Conservation (phyloP, 169 alveolate genomes). For the Cryptosporidium canis region DNA sequence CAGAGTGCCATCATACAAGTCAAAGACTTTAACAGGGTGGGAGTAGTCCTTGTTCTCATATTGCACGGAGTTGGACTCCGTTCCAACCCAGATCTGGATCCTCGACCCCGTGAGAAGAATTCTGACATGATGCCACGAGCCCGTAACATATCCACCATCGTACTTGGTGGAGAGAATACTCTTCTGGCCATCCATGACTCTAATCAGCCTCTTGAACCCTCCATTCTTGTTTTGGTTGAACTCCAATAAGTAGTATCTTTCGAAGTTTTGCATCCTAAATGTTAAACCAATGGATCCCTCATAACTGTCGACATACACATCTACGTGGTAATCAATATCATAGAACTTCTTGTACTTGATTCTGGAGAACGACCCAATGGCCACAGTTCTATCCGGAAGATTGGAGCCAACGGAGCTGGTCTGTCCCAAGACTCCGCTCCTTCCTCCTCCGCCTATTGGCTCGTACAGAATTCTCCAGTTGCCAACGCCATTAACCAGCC, state of each 20-base stretch:
- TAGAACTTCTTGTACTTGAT: conserved; percentile 78
- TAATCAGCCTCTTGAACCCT: conserved; percentile 84
- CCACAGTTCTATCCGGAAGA: conserved; percentile 38
- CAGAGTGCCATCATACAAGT: conserved; percentile 39
- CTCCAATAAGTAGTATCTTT: conserved; percentile 81
- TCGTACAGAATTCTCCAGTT: conserved; percentile 71
- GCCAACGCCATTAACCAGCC: conserved; percentile 62
- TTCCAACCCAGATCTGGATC: conserved; percentile 65
- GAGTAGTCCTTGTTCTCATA: conserved; percentile 10
- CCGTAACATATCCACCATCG: conserved; percentile 78
- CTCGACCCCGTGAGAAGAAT: conserved; percentile 66
- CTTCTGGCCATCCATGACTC: conserved; percentile 85
- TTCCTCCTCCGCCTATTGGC: conserved; percentile 72
- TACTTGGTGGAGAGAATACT: conserved; percentile 84
- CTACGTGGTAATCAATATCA: conserved; percentile 78
- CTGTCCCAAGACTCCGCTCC: conserved; percentile 72
- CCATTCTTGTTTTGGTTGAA: conserved; percentile 78
- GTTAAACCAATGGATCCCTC: conserved; percentile 82
- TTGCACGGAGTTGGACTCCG: background rate
- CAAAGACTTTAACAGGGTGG: conserved; percentile 59
- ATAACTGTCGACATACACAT: conserved; percentile 77
- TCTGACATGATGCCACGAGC: conserved; percentile 83
- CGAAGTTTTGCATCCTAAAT: conserved; percentile 81
- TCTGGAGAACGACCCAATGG: conserved; percentile 79
- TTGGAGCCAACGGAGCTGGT: conserved; percentile 67